These are phyloP conservation scores for Phoenix dactylifera DNA, from an alignment of 176 grass and related monocot species.

Conservation along the genomic window DNA sequence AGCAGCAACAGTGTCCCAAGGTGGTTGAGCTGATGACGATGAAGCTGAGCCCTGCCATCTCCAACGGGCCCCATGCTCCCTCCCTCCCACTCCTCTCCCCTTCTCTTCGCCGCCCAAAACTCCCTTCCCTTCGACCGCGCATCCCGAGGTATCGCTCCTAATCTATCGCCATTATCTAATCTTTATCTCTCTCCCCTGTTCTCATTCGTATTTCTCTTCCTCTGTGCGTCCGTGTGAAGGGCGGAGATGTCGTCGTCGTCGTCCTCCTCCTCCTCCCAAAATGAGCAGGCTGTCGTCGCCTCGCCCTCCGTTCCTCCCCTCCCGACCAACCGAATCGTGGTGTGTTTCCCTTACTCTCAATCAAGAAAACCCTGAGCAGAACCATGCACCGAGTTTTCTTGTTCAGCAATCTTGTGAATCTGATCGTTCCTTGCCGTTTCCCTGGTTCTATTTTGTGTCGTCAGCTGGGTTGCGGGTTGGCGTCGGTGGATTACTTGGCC, in stretches of 20 bases:
- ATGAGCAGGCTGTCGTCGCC: no score
- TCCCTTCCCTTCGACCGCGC: no score
- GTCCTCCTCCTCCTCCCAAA: slow-evolving; percentile 1
- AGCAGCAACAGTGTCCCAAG: no score
- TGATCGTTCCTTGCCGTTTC: neutral
- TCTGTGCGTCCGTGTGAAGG: slow-evolving; percentile 9
- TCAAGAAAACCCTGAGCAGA: neutral
- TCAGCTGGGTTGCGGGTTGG: slow-evolving; percentile 63
- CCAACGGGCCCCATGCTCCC: no score
- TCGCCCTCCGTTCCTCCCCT: slow-evolving; percentile 7
- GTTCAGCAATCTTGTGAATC: slow-evolving; percentile 1
- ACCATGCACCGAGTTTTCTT: neutral
- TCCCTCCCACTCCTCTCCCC: neutral
- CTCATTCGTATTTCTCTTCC: neutral
- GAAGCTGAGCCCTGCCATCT: neutral
- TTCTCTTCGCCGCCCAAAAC: neutral
- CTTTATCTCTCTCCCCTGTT: neutral
- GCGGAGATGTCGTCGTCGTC: slow-evolving; percentile 27
- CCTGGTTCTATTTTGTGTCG: neutral
- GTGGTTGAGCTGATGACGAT: neutral
- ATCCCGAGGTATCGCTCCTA: no score
- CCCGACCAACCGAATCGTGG: slow-evolving; percentile 33
- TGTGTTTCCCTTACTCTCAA: neutral
- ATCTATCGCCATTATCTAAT: no score
- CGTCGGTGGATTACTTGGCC: slow-evolving; percentile 69